Evolutionary conservation across 2,329 filamentous ascomycete genomes (phyloP), one percentile per base, ranked within the genome.

Genomic region (Ophiostoma triangulosporum): DNA sequence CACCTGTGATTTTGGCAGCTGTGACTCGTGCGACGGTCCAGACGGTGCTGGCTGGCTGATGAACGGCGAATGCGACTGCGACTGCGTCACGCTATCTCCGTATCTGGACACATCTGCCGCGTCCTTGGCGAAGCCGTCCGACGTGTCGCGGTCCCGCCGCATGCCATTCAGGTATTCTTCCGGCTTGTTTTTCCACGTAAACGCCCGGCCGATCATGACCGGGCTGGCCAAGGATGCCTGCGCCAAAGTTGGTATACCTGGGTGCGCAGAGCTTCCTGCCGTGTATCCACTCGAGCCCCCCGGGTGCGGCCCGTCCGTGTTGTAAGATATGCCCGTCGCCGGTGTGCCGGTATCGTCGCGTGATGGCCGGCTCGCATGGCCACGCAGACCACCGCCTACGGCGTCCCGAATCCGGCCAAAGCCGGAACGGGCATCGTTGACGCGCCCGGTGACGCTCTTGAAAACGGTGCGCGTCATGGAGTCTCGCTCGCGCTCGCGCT

Each of bases 401-500:
- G 83, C 88, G 63, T 91, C 88, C 63, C 90, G 90, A 65, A 96
- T 89, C 33, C 87, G 82, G 1, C 86, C 86, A 54, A 95, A 76
- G 0, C 89, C 88, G 54, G 84, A 88, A 48, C 85, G 82, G 46
- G 88, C 86, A 66, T 94, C 88, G 57, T 78, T 86, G 64, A 87
- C 84, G 59, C 85, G 84, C 5, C 80, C 86, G 2, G 84, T 84
- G 15, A 93, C 86, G 56, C 83, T 86, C 65, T 87, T 93, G 66
- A 90, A 85, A 15, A 88, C 77, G 0, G 79, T 78, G 59, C 77
- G 82, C 29, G 82, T 78, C 24, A 49, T 51, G 9, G 45, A 31
- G 38, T 54, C 53, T 1, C 48, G 38, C 6, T 48, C 51, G 3
- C 51, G 50, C 38, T 80, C 79, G 17, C 35, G 35, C 27, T 48